Conservation (phyloP, 768 basidiomycete species). For the Lentinus brumalis region DNA sequence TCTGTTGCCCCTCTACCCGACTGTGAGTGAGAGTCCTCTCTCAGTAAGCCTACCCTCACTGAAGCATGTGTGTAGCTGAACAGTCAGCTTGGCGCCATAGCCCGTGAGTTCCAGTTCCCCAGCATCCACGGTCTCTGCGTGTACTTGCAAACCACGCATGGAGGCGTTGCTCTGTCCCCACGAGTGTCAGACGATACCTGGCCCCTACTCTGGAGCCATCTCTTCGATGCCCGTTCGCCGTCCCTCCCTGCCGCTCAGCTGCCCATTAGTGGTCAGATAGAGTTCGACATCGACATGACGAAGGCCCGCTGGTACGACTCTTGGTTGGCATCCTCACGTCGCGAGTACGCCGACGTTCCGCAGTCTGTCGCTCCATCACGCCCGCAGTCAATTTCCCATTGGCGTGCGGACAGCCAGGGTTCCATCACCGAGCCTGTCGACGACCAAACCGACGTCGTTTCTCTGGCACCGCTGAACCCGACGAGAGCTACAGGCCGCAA, state of each 20-base stretch:
- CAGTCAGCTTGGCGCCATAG: conserved; percentile 75
- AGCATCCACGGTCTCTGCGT: conserved; percentile 75
- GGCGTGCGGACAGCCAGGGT: conserved; percentile 55
- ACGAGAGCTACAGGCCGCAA: conserved; percentile 39
- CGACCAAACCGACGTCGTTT: conserved; percentile 34
- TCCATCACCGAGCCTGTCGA: conserved; percentile 45
- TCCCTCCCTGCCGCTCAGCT: conserved; percentile 37
- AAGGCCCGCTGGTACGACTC: conserved; percentile 78
- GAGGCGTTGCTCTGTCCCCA: conserved; percentile 58
- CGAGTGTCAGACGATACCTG: conserved; percentile 80
- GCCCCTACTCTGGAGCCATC: conserved; percentile 68
- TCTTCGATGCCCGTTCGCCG: conserved; percentile 47
- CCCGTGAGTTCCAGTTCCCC: conserved; percentile 80
- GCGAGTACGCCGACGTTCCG: conserved; percentile 45
- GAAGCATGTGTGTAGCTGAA: conserved; percentile 53
- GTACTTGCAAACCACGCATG: conserved; percentile 68
- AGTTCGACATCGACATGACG: conserved; percentile 82
- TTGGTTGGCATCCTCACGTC: conserved; percentile 57
- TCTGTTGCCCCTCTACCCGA: conserved; percentile 74
- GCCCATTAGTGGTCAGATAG: conserved; percentile 76
- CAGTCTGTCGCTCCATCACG: conserved; percentile 39
- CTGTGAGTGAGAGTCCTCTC: conserved; percentile 43
- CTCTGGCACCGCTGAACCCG: conserved; percentile 30
- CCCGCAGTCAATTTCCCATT: conserved; percentile 51
- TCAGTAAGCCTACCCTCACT: background rate